A percentile compares a stretch with the other conserved stretches of the same genome.
These are phyloP conservation scores for Aureobasidium sp. DNA, from an alignment of 2,329 filamentous ascomycete species.

Conservation along the genomic window DNA sequence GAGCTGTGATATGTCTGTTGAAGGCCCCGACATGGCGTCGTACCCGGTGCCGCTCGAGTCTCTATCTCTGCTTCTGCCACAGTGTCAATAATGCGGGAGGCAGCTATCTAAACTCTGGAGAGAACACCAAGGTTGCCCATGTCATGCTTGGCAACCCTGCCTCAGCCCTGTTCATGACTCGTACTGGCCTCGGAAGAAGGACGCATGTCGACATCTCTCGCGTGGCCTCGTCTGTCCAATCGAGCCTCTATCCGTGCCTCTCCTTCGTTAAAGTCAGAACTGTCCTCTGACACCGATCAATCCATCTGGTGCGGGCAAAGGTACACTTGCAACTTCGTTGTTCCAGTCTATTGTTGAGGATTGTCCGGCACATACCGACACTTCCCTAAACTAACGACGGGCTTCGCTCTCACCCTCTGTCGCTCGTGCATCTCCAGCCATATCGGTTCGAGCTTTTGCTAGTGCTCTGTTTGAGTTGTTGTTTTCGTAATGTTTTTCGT, in stretches of 20 bases:
- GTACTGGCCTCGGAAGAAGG: neutral
- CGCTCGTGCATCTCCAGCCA: neutral
- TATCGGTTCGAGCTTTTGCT: neutral
- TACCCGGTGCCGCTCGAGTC: neutral
- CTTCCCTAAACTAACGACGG: conserved; percentile 4
- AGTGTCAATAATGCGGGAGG: neutral
- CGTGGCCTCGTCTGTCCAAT: neutral
- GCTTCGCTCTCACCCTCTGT: neutral
- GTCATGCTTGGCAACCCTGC: conserved; percentile 6
- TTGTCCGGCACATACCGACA: neutral
- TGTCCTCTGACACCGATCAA: too few species aligned
- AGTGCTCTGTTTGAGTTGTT: neutral
- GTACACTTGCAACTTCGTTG: neutral
- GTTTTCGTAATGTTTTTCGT: conserved; percentile 1
- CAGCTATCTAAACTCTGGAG: neutral
- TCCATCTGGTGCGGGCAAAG: neutral
- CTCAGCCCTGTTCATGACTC: conserved; percentile 4
- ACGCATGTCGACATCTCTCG: neutral
- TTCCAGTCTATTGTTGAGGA: neutral
- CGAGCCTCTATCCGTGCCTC: neutral
- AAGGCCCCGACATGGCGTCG: conserved; percentile 32
- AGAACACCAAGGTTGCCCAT: conserved; percentile 5
- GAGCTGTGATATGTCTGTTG: conserved; percentile 59
- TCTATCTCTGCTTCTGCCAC: neutral
- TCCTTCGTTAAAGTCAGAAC: neutral